Evolutionary conservation across 768 basidiomycete species (phyloP).

Genomic region (Boletellus ananiceps): DNA sequence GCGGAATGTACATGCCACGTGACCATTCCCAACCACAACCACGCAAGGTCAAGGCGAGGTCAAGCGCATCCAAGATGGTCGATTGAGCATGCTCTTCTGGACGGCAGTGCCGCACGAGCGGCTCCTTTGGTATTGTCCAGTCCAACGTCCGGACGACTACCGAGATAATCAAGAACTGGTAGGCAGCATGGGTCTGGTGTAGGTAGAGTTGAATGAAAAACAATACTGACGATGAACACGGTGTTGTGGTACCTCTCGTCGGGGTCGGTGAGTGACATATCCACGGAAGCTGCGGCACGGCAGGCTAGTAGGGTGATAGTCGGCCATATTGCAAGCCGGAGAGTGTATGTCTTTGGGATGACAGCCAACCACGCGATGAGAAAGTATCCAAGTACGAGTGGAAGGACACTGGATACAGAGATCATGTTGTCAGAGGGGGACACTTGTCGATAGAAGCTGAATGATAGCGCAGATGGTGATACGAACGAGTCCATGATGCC

Average conservation of each 20-base stretch:
- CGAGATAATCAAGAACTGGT: constrained; percentile 12
- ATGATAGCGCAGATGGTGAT: no score
- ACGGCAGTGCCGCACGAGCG: no score
- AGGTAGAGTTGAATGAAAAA: no score
- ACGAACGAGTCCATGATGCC: no score
- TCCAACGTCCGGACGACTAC: neutral
- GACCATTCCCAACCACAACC: constrained; percentile 62
- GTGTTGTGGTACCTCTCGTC: neutral
- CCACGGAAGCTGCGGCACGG: constrained; percentile 28
- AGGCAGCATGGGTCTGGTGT: neutral
- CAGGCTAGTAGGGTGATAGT: constrained; percentile 26
- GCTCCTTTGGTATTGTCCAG: neutral
- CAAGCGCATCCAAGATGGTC: constrained; percentile 37
- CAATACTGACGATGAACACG: constrained; percentile 4
- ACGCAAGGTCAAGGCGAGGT: constrained; percentile 47
- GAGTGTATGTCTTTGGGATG: no score
- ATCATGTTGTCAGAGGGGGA: no score
- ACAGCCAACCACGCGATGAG: no score
- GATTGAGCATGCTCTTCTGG: no score
- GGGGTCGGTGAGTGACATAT: neutral
- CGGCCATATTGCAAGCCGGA: no score
- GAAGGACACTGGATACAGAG: no score
- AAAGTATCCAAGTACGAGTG: no score
- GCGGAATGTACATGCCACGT: constrained; percentile 20
- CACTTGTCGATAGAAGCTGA: no score